Conservation (phyloP, 352 stramenopile species). For the Thalassiosira mediterranea region DNA sequence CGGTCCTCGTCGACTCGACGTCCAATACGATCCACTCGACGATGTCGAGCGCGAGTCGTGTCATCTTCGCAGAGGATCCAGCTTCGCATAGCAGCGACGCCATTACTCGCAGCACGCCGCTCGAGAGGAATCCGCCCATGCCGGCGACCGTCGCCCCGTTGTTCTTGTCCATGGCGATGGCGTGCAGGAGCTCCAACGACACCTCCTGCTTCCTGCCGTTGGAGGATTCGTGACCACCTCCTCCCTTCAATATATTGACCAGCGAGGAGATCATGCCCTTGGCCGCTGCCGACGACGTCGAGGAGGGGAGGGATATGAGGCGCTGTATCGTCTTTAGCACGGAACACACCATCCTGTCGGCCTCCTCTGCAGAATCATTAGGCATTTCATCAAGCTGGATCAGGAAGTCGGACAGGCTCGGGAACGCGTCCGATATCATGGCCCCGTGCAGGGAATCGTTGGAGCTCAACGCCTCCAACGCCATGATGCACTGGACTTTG, state of each 20-base stretch:
- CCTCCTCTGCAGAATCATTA: constrained; percentile 19
- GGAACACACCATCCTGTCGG: constrained; percentile 28
- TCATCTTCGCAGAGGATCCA: background rate
- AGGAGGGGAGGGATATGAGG: constrained; percentile 27
- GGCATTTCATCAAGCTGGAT: constrained; percentile 60
- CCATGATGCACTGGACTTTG: constrained; percentile 67
- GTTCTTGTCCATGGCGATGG: constrained; percentile 18
- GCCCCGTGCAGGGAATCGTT: constrained; percentile 72
- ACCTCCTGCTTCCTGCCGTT: constrained; percentile 16
- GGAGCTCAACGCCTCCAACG: constrained; percentile 71
- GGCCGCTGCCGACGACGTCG: constrained; percentile 7
- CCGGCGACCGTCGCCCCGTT: constrained; percentile 1
- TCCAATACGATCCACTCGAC: constrained; percentile 20
- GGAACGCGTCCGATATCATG: constrained; percentile 66
- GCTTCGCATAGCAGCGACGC: constrained; percentile 20
- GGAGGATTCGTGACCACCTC: constrained; percentile 1
- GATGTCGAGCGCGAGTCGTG: constrained; percentile 17
- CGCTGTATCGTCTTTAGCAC: constrained; percentile 31
- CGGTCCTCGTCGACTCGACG: constrained; percentile 5
- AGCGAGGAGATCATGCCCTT: constrained; percentile 29
- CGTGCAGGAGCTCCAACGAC: constrained; percentile 27
- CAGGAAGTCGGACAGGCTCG: constrained; percentile 63
- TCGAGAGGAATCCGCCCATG: constrained; percentile 17
- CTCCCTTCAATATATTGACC: constrained; percentile 23
- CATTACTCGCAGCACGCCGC: constrained; percentile 23